Evolutionary conservation across 2,329 filamentous ascomycete genomes (phyloP).

Genomic region (Aureobasidium sp.): DNA sequence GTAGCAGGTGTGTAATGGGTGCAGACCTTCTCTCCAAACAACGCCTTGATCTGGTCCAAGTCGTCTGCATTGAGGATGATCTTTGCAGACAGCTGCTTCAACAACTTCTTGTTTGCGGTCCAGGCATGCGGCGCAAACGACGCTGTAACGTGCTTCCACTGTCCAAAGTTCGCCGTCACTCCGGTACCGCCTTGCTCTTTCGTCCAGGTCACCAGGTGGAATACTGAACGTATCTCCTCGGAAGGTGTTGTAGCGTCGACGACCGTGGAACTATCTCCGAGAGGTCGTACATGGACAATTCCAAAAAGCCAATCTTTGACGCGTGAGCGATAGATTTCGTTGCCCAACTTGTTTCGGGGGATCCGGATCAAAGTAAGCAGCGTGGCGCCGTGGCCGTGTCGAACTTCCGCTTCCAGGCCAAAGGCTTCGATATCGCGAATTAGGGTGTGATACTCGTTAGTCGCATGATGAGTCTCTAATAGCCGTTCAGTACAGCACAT

Average conservation of each 20-base stretch:
- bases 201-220: slow-evolving; percentile 2
- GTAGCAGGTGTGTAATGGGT: not conserved
- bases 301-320: slow-evolving; percentile 7
- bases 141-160: not conserved
- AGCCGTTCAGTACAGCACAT: not conserved
- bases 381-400: not conserved
- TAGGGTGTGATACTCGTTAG: not conserved
- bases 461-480: not conserved
- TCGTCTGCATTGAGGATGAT: not conserved
- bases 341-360: not conserved
- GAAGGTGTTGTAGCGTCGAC: not conserved
- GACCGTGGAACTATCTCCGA: not conserved
- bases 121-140: slow-evolving; percentile 1
- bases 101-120: not conserved
- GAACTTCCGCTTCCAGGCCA: not conserved
- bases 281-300: not conserved
- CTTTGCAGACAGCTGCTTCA: not conserved
- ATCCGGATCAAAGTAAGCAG: not conserved
- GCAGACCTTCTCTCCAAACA: not conserved
- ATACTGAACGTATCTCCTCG: not conserved
- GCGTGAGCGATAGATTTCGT: slow-evolving; percentile 1
- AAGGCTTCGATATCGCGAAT: not conserved
- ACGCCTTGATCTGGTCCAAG: slow-evolving; percentile 2
- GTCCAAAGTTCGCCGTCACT: not conserved
- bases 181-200: slow-evolving; percentile 5